Evolutionary conservation across 495 filamentous ascomycete species (phyloP), one percentile per base, ranked within the genome.

Genomic region (Usnea hakonensis): DNA sequence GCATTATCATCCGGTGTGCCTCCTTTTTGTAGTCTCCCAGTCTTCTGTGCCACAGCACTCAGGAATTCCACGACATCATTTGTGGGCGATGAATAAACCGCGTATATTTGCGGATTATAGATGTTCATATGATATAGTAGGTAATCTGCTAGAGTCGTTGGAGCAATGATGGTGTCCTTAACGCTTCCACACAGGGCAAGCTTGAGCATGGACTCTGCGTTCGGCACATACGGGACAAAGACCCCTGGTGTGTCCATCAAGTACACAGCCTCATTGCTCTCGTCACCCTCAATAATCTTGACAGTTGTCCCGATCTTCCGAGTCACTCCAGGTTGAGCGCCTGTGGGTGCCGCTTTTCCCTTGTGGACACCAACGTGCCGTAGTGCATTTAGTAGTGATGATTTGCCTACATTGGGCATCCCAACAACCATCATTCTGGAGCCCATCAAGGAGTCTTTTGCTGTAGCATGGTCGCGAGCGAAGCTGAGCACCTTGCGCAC

Each of bases 371-470:
- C 89, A 21, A 77, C 74, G 26, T 78, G 80, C 13, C 95, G 87
- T 43, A 98, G 79, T 33, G 87, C 81, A 73, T 98, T 98, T 30
- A 98, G 84, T 17, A 98, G 78, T 1, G 93, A 90, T 28, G 90
- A 95, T 74, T 98, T 85, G 23, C 83, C 94, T 0, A 94, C 89
- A 73, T 98, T 98, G 8, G 94, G 94, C 93, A 98, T 97, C 33
- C 94, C 94, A 21, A 97, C 91, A 1, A 97, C 83, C 71, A 98
- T 80, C 58, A 90, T 82, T 32, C 91, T 85, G 58, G 88, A 83
- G 3, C 91, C 90, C 9, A 82, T 82, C 10, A 91, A 72, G 37
- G 79, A 82, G 65, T 83, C 73, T 4, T 70, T 71, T 13, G 72
- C 70, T 23, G 67, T 58, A 36, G 79, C 75, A 61, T 80, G 75